Base-by-base conservation (phyloP, 257 asterid species). In the Gentiana dahurica region DNA sequence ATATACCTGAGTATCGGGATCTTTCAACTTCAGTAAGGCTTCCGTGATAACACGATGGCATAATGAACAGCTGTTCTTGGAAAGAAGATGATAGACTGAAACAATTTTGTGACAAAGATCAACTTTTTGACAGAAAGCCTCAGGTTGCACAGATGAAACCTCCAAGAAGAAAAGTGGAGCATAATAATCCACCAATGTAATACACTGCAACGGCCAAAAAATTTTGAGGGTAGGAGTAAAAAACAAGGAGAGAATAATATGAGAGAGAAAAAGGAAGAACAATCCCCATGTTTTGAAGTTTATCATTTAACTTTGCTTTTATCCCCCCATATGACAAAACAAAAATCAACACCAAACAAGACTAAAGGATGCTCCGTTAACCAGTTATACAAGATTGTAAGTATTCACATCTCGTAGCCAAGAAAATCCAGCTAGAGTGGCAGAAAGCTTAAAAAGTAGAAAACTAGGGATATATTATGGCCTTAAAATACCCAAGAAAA, bases 1-100 rank as follows among this genome's bases (percentile, higher is more conserved):
- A 35, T 33, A 55, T 78, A 85, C 99, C 95, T 79, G 83, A 11
- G 95, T 88, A 59, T 83, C 95, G 2, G 97, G 97, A 77, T 92
- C 95, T 75, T 79, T 77, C 86, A 92, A 72, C 68, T 92, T 92
- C 41, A 64, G 35, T 65, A 85, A 50, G 64, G 84, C 94, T 77
- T 85, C 95, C 6, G 75, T n/a, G 49, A 88, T 77, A 68, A 81
- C 73, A 48, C 64, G 68, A 62, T 82, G 97, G 74, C 99, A 92
- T 8, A 81, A 49, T 6, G 73, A 81, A 64, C 99, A 92, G 74
- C 65, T 88, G 67, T 76, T 75, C 61, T 72, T 62, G 38, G 94
- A 71, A 41, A 68, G 67, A 36, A 32, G 57, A 53, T 55, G 63
- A 39, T 79, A 70, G 58, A 67, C 50, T 58, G 76, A 65, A 71